A percentile compares a stretch with the other conserved stretches of the same genome.
Evolutionary conservation across 345 rosid species (phyloP).

Genomic region (Eucalyptus marginata): DNA sequence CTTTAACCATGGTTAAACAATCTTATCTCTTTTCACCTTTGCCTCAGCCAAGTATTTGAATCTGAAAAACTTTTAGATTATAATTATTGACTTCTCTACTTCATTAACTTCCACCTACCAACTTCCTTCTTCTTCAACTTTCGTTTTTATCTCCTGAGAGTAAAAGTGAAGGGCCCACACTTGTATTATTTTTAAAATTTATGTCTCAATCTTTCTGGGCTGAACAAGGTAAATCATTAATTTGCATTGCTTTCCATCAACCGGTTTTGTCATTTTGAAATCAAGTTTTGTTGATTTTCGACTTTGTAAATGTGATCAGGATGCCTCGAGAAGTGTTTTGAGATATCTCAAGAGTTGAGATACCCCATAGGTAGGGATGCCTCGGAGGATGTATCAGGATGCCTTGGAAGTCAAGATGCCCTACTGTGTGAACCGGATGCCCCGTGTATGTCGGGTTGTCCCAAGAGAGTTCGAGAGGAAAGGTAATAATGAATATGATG

Average conservation of each 20-base stretch:
- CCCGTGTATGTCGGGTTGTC: fast-evolving
- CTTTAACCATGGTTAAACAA: neutral
- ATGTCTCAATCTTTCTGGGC: fast-evolving
- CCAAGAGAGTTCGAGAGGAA: neutral
- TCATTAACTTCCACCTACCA: neutral
- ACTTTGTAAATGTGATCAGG: too few species aligned
- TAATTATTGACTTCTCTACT: neutral
- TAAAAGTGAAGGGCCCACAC: neutral
- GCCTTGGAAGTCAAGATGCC: fast-evolving
- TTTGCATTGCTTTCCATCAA: neutral
- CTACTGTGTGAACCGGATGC: neutral
- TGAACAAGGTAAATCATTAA: neutral
- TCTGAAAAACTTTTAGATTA: neutral
- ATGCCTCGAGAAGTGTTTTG: neutral
- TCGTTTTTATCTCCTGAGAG: neutral
- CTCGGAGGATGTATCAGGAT: fast-evolving
- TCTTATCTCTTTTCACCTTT: neutral
- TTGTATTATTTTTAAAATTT: too few species aligned
- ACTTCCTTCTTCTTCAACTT: neutral
- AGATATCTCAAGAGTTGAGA: neutral
- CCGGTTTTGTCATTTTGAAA: neutral
- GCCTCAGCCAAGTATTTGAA: neutral
- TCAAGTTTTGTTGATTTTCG: neutral
- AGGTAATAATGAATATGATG: neutral
- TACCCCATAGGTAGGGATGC: too few species aligned